Evolutionary conservation across 2,329 filamentous ascomycete genomes (phyloP), one percentile per base, ranked within the genome.

Genomic region (Cadophora luteo-olivacea): DNA sequence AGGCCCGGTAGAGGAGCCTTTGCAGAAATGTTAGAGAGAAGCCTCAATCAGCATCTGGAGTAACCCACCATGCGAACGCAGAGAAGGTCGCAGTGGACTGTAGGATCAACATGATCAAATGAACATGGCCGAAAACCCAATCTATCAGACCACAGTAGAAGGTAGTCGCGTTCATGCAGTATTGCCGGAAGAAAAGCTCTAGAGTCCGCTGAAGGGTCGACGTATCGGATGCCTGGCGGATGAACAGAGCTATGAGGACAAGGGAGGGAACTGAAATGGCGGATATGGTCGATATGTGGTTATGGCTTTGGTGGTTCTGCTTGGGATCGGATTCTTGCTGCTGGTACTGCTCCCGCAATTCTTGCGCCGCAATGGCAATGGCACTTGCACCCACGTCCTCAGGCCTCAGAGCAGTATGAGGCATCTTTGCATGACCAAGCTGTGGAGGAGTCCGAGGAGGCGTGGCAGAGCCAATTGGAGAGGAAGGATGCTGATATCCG

Each of bases 1-100:
- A 93, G 70, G 93, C 92, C 78, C 96, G 91, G 79, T 92, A 91
- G 69, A 94, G 85, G 70, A 97, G 86, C 93, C 93, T 96, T 72
- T 41, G 8, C 16, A 64, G 38, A 51, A 38, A 29, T 54, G 70
- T 77, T 52, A 76, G 72, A 33, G 22, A 32, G 9, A 11, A 7
- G 14, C 16, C 14, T 29, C 25, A n/a, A 62, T 25, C 11, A 22
- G 19, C 6, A 22, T 48, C 36, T 54, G 52, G 51, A 55, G 32
- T n/a, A 49, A 66, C 66, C 19, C 49, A 73, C 78, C 78, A 79
- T 67, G 74, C 68, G 4, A 78, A 72, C 4, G 78, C 77, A 66
- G 70, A 66, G 64, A 72, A 76, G 36, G 77, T 79, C 72, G 76
- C 76, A 66, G 73, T 68, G 45, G 74, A 76, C 74, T 79, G 77